phyloP scores from a whole-genome alignment of 78 protist genomes.

The Speleostelium caveatum region DNA sequence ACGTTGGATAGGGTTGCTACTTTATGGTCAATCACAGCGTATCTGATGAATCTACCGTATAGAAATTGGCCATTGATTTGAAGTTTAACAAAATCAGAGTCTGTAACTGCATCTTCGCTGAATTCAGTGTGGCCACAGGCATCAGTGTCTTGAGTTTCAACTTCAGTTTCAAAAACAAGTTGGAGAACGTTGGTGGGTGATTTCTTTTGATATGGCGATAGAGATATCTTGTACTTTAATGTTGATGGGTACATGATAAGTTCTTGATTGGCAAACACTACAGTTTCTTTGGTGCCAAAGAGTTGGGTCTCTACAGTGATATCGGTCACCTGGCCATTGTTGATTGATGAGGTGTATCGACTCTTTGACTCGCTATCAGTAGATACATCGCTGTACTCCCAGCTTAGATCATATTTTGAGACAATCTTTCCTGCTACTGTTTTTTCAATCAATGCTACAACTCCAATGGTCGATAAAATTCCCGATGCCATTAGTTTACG shows the following conservation, averaged over 20 bases:
- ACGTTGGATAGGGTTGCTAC: not conserved
- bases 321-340: not conserved
- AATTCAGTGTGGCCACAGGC: not conserved
- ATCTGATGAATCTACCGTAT: not conserved
- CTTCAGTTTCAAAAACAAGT: not conserved
- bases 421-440: too few relatives aligned
- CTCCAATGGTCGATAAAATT: too few relatives aligned
- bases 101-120: not conserved
- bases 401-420: too few relatives aligned
- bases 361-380: too few relatives aligned
- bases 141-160: not conserved
- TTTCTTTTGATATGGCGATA: not conserved
- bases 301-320: not conserved
- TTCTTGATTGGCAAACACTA: not conserved
- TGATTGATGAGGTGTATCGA: too few relatives aligned
- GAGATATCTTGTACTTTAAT: constrained; percentile 8
- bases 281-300: not conserved
- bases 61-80: not conserved
- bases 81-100: not conserved
- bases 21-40: not conserved
- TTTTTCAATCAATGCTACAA: too few relatives aligned
- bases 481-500: too few relatives aligned
- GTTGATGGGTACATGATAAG: constrained; percentile 2
- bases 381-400: too few relatives aligned
- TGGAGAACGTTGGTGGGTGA: not conserved